Evolutionary conservation across 2,329 filamentous ascomycete species (phyloP).

Genomic region (Beauveria varroae): DNA sequence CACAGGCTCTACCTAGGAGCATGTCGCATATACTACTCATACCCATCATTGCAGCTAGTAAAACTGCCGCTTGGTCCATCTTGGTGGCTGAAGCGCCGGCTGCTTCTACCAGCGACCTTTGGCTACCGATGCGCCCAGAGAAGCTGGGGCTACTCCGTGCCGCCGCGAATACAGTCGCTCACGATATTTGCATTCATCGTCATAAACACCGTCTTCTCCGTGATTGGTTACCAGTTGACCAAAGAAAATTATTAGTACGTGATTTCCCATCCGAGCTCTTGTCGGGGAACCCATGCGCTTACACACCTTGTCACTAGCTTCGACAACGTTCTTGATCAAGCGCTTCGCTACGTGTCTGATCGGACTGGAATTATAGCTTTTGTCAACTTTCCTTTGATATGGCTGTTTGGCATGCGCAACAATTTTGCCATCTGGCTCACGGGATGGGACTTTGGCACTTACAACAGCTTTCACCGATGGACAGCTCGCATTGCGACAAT

Average conservation of each 20-base stretch:
- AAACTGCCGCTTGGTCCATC: not conserved
- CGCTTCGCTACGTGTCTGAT: conserved; percentile 51
- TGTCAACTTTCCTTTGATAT: conserved; percentile 56
- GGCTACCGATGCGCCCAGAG: conserved; percentile 35
- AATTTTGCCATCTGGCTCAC: conserved; percentile 60
- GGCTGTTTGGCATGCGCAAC: conserved; percentile 61
- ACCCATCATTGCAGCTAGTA: not conserved
- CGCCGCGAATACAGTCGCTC: conserved; percentile 33
- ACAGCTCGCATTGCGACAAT: conserved; percentile 54
- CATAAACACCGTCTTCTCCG: not conserved
- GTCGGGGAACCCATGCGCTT: no score
- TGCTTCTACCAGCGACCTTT: conserved; percentile 35
- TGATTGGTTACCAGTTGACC: not conserved
- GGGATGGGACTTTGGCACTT: conserved; percentile 61
- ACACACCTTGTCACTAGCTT: not conserved
- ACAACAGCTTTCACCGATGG: conserved; percentile 61
- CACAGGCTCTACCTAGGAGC: not conserved
- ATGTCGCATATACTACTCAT: not conserved
- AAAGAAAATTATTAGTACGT: no score
- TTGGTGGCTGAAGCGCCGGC: conserved; percentile 25
- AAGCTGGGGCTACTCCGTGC: conserved; percentile 37
- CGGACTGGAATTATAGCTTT: conserved; percentile 57
- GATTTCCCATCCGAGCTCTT: no score
- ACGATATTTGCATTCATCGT: conserved; percentile 29
- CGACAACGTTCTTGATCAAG: conserved; percentile 19